Base-by-base conservation (phyloP, 176 grass and related monocot species). In the Carex scoparia region DNA sequence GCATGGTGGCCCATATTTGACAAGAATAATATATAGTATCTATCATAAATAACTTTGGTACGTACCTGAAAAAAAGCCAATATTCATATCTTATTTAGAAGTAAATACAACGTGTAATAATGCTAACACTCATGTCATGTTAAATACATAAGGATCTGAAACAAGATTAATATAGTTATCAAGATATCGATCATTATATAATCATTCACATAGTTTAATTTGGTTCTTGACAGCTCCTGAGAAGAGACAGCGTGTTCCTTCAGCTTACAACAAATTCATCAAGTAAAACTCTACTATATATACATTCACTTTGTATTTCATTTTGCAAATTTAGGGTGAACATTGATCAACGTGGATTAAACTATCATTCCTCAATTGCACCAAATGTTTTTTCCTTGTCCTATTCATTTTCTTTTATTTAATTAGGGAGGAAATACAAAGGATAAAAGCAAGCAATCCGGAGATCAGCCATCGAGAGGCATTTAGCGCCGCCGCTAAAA, bases 231-330 rank as follows among this genome's bases (percentile, higher is more conserved):
- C 84, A 93, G 92, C 92, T 27, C 91, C 92, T 0, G 92, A 94
- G 91, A 98, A 98, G 79, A 91, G 86, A 37, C 95, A 98, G 28
- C 95, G 91, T 65, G 91, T 93, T 84, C 95, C 95, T 23, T 98
- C 95, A 49, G 92, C 92, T 71, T 98, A 98, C 70, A 98, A 98
- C 82, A 88, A 87, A 85, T 98, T 98, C 68, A 98, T 98, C 92
- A 98, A 93, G 95, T 98, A 74, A 74, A 91, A 86, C 79, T 69
- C 65, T 72, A 63, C 6, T 30, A 80, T 80, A 57, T 64, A 8
- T 23, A 23, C 23, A 23, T 48, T 42, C n/a, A 82, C 5, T 82
- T 65, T 42, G 38, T 71, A 79, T 23, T 44, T 65, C 3, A 48
- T 69, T 76, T 53, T 76, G 23, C 19, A 76, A 30, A 54, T 53